A percentile compares a stretch with the other conserved stretches of the same genome.
phyloP scores from a whole-genome alignment of 768 basidiomycete genomes.

The Leccinellum rugosiceps region DNA sequence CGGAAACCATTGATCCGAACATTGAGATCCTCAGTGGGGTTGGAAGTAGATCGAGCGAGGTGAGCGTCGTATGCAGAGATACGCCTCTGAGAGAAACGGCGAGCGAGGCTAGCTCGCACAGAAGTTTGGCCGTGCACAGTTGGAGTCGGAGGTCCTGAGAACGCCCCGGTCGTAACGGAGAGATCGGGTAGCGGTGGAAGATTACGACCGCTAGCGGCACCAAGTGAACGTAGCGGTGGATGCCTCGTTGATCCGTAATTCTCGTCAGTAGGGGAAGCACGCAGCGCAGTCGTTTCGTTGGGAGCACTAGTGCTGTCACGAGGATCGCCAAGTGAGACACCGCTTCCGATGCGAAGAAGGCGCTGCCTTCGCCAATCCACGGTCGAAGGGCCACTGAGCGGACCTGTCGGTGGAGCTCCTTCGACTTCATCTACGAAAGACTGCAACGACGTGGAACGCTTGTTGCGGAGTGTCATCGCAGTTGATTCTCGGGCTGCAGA shows the following conservation, averaged over 20 bases:
- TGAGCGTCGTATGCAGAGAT: constrained; percentile 72
- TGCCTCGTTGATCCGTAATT: constrained; percentile 58
- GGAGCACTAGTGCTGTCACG: constrained; percentile 6
- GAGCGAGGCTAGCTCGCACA: constrained; percentile 32
- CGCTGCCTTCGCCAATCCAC: constrained; percentile 61
- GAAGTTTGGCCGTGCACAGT: constrained; percentile 32
- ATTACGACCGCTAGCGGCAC: constrained; percentile 34
- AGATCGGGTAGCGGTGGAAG: constrained; percentile 38
- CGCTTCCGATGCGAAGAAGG: constrained; percentile 50
- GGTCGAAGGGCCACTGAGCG: constrained; percentile 48
- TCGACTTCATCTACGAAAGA: constrained; percentile 14
- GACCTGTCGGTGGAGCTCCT: constrained; percentile 28
- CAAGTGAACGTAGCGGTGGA: constrained; percentile 22
- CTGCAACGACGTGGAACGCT: constrained; percentile 19
- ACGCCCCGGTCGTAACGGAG: constrained; percentile 28
- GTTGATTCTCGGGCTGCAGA: neutral
- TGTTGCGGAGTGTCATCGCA: constrained; percentile 18
- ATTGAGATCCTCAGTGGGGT: constrained; percentile 46
- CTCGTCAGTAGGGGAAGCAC: constrained; percentile 22
- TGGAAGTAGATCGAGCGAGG: constrained; percentile 32
- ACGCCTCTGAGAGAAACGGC: constrained; percentile 50
- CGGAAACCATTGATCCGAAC: constrained; percentile 82
- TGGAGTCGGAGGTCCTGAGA: constrained; percentile 39
- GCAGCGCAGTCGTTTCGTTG: constrained; percentile 38
- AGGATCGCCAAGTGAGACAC: neutral